phyloP scores from a whole-genome alignment of 129 eudicot species.

The Centaurea solstitialis region DNA sequence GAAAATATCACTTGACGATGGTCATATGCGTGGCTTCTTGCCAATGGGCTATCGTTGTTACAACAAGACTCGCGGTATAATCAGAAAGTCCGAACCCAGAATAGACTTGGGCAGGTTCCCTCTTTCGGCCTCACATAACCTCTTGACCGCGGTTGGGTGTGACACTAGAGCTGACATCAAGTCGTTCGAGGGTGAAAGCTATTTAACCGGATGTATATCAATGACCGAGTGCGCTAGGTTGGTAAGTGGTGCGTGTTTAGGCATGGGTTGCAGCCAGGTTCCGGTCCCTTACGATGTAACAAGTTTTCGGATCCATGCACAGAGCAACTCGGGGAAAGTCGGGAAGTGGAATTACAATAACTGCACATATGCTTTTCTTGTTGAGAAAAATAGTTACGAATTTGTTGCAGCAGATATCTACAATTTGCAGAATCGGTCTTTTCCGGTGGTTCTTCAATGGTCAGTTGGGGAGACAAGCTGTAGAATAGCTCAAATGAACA shows the following conservation, averaged over 20 bases:
- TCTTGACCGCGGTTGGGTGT: slow-evolving; percentile 34
- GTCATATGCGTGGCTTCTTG: slow-evolving; percentile 10
- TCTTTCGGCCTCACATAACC: slow-evolving; percentile 14
- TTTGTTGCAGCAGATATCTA: slow-evolving; percentile 8
- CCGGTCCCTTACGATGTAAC: slow-evolving; percentile 5
- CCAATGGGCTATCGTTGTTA: slow-evolving; percentile 26
- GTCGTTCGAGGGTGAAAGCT: neutral
- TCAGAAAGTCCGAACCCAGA: neutral
- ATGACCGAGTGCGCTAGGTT: neutral
- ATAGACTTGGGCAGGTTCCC: slow-evolving; percentile 11
- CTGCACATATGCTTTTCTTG: slow-evolving; percentile 25
- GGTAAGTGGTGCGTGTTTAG: slow-evolving; percentile 8
- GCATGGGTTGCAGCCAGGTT: slow-evolving; percentile 33
- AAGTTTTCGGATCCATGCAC: slow-evolving; percentile 17
- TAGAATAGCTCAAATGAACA: slow-evolving; percentile 14
- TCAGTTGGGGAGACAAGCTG: slow-evolving; percentile 16
- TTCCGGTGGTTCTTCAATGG: slow-evolving; percentile 20
- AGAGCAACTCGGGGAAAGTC: slow-evolving; percentile 2
- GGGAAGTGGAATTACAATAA: slow-evolving; percentile 26
- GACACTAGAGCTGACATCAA: slow-evolving; percentile 27
- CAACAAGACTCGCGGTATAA: neutral
- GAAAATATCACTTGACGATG: slow-evolving; percentile 1
- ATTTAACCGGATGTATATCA: slow-evolving; percentile 13
- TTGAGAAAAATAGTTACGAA: neutral
- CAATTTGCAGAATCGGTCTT: slow-evolving; percentile 6